phyloP scores from a whole-genome alignment of 768 basidiomycete genomes.

The Rhizopogon roseolus region DNA sequence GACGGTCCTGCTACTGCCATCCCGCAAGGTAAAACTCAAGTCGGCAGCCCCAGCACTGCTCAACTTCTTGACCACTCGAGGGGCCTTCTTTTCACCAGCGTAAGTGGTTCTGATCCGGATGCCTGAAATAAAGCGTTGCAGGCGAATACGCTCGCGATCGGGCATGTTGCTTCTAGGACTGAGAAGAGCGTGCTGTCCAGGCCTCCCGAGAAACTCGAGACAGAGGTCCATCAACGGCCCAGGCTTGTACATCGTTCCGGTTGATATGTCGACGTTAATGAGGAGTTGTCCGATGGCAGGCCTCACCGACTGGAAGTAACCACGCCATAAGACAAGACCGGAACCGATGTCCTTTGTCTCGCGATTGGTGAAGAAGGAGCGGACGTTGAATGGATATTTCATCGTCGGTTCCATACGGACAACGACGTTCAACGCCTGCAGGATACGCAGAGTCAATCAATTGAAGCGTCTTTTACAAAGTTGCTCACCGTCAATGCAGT shows the following conservation, averaged over 20 bases:
- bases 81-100: conserved; percentile 34
- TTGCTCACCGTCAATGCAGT: conserved; percentile 58
- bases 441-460: neutral
- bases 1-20: conserved; percentile 52
- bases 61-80: conserved; percentile 61
- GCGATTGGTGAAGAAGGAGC: conserved; percentile 65
- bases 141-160: conserved; percentile 46
- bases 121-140: conserved; percentile 54
- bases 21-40: conserved; percentile 50
- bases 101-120: conserved; percentile 44
- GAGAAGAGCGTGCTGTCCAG: conserved; percentile 25
- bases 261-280: conserved; percentile 75
- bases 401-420: conserved; percentile 71
- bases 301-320: conserved; percentile 76
- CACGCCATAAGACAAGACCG: conserved; percentile 72
- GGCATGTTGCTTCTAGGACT: conserved; percentile 38
- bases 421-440: conserved; percentile 67
- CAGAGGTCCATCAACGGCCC: conserved; percentile 58
- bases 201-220: conserved; percentile 44
- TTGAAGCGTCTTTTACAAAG: neutral
- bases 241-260: conserved; percentile 68
- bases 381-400: conserved; percentile 65
- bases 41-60: conserved; percentile 48
- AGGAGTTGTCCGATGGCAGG: conserved; percentile 60
- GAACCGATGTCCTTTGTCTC: conserved; percentile 51